phyloP scores from a whole-genome alignment of 2,329 filamentous ascomycete genomes.

The Aspergillus luchuensis region DNA sequence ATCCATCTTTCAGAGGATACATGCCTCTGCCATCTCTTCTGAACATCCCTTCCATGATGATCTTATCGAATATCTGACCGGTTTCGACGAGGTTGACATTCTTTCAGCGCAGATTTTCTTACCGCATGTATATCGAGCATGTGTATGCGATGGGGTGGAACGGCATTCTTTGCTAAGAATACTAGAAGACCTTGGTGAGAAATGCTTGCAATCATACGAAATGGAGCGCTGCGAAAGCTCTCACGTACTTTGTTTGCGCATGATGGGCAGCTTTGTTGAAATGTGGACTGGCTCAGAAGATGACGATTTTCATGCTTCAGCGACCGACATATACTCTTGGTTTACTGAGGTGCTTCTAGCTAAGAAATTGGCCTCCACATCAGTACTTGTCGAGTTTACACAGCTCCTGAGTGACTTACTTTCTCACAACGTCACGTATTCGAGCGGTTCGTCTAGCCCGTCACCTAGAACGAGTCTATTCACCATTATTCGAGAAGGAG shows the following conservation, averaged over 20 bases:
- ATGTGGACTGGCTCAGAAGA: constrained; percentile 63
- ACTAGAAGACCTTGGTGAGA: constrained; percentile 51
- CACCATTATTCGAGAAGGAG: constrained; percentile 66
- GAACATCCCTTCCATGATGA: constrained; percentile 4
- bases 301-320: constrained; percentile 64
- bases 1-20: constrained; percentile 30
- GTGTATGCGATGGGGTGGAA: constrained; percentile 30
- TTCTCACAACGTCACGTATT: constrained; percentile 67
- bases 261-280: constrained; percentile 64
- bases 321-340: constrained; percentile 76
- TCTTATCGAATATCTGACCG: constrained; percentile 40
- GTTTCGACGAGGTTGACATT: constrained; percentile 41
- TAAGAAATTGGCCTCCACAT: constrained; percentile 69
- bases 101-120: constrained; percentile 37
- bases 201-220: constrained; percentile 56
- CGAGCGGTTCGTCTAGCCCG: constrained; percentile 59
- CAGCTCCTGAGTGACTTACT: constrained; percentile 71
- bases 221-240: constrained; percentile 75
- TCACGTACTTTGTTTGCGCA: constrained; percentile 65
- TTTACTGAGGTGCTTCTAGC: constrained; percentile 69
- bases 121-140: constrained; percentile 34
- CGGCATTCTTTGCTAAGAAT: constrained; percentile 46
- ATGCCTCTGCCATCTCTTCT: constrained; percentile 10
- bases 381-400: constrained; percentile 67
- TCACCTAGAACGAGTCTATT: constrained; percentile 73